These are phyloP conservation scores for Euphorbia lathyris DNA, from an alignment of 345 rosid species.

Conservation along the genomic window DNA sequence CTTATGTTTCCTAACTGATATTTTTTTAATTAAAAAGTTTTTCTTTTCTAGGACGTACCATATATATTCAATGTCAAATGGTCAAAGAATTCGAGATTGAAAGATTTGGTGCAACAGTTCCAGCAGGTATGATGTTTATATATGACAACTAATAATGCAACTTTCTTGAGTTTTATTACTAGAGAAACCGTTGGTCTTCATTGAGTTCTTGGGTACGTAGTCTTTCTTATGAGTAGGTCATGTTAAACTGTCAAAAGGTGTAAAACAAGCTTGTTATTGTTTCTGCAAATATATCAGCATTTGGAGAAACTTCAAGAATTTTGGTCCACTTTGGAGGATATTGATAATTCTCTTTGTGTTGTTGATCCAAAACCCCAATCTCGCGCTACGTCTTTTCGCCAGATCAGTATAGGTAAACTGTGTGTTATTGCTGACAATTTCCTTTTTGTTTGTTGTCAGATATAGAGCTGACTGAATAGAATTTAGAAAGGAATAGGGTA, in stretches of 20 bases:
- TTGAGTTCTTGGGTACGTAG: background rate
- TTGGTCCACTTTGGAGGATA: conserved; percentile 76
- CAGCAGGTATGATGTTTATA: conserved; percentile 36
- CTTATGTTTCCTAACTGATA: conserved; percentile 7
- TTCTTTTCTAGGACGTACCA: conserved; percentile 58
- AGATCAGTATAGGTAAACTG: conserved; percentile 48
- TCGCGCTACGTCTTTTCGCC: conserved; percentile 42
- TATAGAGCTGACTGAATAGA: too few relatives aligned
- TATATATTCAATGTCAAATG: conserved; percentile 52
- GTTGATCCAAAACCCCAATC: conserved; percentile 44
- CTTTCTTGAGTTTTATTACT: background rate
- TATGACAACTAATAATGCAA: background rate
- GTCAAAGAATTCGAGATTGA: conserved; percentile 57
- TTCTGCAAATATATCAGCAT: conserved; percentile 40
- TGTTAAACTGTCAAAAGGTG: background rate
- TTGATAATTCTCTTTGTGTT: conserved; percentile 61
- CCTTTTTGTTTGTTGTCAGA: background rate
- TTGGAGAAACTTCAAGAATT: conserved; percentile 61
- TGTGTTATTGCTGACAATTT: conserved; percentile 1
- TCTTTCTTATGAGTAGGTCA: conserved; percentile 9
- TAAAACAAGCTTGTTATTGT: background rate
- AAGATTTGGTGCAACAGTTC: conserved; percentile 60
- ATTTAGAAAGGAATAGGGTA: too few relatives aligned
- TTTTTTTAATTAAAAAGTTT: background rate
- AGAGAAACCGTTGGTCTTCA: background rate